A percentile compares a stretch with the other conserved stretches of the same genome.
Evolutionary conservation across 148 eudicot genomes (phyloP).

Genomic region (Silene uniflora): DNA sequence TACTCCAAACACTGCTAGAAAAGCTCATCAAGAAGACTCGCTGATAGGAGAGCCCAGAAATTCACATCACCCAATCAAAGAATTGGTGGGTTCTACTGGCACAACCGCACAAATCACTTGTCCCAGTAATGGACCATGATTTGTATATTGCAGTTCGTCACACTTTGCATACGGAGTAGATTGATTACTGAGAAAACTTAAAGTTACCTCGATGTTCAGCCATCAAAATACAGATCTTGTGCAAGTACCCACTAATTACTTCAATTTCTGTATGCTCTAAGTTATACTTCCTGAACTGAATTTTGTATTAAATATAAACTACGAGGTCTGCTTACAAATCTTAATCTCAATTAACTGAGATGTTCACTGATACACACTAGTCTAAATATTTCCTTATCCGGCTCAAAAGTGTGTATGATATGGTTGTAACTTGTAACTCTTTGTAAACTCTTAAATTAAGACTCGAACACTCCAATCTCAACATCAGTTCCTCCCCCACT

Average conservation of each 20-base stretch:
- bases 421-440: neutral
- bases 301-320: neutral
- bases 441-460: neutral
- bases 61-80: neutral
- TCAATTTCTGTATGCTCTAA: neutral
- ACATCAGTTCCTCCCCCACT: neutral
- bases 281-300: neutral
- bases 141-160: neutral
- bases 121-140: neutral
- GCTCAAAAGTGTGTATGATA: neutral
- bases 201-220: neutral
- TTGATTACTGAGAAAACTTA: neutral
- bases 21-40: neutral
- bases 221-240: neutral
- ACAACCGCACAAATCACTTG: neutral
- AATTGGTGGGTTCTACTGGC: neutral
- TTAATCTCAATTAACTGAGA: neutral
- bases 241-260: neutral
- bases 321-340: neutral
- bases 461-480: neutral
- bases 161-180: neutral
- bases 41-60: neutral
- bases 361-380: neutral
- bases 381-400: neutral
- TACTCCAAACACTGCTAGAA: neutral